These are phyloP conservation scores for Globisporangium lucens DNA, from an alignment of 352 stramenopile genomes.

Conservation along the genomic window DNA sequence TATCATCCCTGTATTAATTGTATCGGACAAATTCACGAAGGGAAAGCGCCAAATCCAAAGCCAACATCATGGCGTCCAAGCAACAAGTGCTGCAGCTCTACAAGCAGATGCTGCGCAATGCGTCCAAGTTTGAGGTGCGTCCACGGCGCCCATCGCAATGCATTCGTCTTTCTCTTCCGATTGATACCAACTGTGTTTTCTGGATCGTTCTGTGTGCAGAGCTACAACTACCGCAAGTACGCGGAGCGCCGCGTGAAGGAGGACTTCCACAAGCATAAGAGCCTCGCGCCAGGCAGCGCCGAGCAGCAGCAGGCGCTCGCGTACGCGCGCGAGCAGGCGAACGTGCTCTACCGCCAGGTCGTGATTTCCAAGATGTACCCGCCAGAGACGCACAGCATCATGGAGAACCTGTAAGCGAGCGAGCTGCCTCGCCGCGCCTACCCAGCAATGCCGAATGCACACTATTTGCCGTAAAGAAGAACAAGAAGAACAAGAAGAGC, in stretches of 20 bases:
- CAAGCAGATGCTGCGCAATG: slow-evolving; percentile 54
- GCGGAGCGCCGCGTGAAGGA: slow-evolving; percentile 59
- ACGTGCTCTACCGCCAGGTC: slow-evolving; percentile 57
- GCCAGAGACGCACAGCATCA: slow-evolving; percentile 60
- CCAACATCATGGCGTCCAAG: slow-evolving; percentile 25
- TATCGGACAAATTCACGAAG: background rate
- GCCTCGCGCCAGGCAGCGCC: slow-evolving; percentile 32
- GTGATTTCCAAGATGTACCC: slow-evolving; percentile 69
- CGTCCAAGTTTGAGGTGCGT: slow-evolving; percentile 50
- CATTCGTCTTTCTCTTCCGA: background rate
- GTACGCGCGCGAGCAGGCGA: slow-evolving; percentile 43
- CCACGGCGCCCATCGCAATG: background rate
- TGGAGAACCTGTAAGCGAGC: slow-evolving; percentile 34
- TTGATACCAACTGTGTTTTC: slow-evolving; percentile 8
- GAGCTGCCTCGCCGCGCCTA: background rate
- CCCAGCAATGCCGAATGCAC: background rate
- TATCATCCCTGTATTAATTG: too few relatives aligned
- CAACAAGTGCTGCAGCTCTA: slow-evolving; percentile 50
- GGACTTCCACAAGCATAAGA: slow-evolving; percentile 71
- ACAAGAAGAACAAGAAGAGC: background rate
- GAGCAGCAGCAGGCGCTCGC: slow-evolving; percentile 53
- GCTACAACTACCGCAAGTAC: slow-evolving; percentile 78
- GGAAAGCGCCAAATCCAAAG: background rate
- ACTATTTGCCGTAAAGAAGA: background rate
- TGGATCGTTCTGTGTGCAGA: slow-evolving; percentile 24